phyloP scores from a whole-genome alignment of 331 rosid species.

The Arachis monticola region DNA sequence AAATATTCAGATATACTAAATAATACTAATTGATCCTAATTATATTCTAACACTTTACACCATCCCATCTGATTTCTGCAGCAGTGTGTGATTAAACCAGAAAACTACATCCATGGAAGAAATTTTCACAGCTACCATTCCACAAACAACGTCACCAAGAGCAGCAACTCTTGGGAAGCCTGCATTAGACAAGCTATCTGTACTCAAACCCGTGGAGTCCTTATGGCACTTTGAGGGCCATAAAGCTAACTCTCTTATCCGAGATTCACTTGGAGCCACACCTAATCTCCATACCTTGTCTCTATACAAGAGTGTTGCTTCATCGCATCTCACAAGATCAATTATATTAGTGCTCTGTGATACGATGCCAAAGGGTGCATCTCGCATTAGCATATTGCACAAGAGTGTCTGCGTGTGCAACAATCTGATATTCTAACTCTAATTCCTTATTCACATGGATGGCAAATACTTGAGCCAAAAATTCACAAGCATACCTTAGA shows the following conservation, averaged over 20 bases:
- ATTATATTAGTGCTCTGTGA: conserved; percentile 76
- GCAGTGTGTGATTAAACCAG: conserved; percentile 80
- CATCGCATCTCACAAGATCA: conserved; percentile 88
- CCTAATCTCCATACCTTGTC: conserved; percentile 74
- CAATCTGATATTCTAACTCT: conserved; percentile 66
- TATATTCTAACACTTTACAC: conserved; percentile 54
- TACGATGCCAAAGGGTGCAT: conserved; percentile 78
- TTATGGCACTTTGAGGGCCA: conserved; percentile 70
- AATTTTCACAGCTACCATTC: conserved; percentile 80
- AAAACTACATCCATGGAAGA: conserved; percentile 61
- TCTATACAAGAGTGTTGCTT: conserved; percentile 70
- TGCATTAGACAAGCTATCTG: conserved; percentile 86
- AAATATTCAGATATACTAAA: too few relatives aligned
- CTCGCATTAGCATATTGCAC: conserved; percentile 85
- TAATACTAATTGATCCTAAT: too few relatives aligned
- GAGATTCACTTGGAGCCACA: conserved; percentile 65
- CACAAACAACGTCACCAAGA: conserved; percentile 71
- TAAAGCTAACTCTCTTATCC: conserved; percentile 59
- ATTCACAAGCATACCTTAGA: conserved; percentile 85
- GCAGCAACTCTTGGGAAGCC: conserved; percentile 74
- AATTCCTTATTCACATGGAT: conserved; percentile 80
- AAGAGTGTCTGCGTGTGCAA: conserved; percentile 80
- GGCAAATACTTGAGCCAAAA: conserved; percentile 84
- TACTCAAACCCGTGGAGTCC: conserved; percentile 88
- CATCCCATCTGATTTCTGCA: conserved; percentile 79